Base-by-base conservation (phyloP, 352 stramenopile species). In the Elongisporangium undulatum region DNA sequence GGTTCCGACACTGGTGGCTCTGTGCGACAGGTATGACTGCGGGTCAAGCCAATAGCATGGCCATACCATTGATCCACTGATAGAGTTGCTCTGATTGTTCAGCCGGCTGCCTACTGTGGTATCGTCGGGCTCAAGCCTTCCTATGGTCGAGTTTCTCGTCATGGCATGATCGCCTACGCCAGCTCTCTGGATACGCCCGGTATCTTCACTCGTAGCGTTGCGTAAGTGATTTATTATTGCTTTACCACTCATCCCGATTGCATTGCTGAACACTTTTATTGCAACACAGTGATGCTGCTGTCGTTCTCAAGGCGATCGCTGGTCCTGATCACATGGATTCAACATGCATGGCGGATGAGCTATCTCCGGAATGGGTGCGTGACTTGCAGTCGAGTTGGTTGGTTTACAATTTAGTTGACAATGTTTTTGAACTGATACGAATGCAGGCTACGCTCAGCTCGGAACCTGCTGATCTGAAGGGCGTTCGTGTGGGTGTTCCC, bases 1-100 rank as follows among this genome's bases (percentile, higher is more conserved):
- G 97, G 97, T 15, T 98, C 92, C n/a, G 97, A 99, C 74, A 99
- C 97, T 0, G 97, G 97, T 61, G 97, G 97, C 50, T 99, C 93
- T 2, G 82, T 99, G 34, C 94, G 97, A 8, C 85, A 98, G 72
- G 80, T 87, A 61, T 20, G 68, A 3, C 26, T 20, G 4, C 19
- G 1, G 15, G 5, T 6, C 8, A 41, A 9, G 29, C 1, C 24
- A 41, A 41, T 41, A 41, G 29, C 9, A 2, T 9, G 8, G 8
- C 2, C 5, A 41, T 4, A 2, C n/a, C n/a, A n/a, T 6, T 41
- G 29, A 41, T 1, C 29, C 5, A 13, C 29, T 41, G 29, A 41
- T 54, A 23, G 19, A n/a, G 13, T 19, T 51, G 23, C 13, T 34
- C 59, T 24, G 48, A 4, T 53, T 41, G 12, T n/a, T 55, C 62